Evolutionary conservation across 179 eudicot species (phyloP).

Genomic region (Carnegiea gigantea): DNA sequence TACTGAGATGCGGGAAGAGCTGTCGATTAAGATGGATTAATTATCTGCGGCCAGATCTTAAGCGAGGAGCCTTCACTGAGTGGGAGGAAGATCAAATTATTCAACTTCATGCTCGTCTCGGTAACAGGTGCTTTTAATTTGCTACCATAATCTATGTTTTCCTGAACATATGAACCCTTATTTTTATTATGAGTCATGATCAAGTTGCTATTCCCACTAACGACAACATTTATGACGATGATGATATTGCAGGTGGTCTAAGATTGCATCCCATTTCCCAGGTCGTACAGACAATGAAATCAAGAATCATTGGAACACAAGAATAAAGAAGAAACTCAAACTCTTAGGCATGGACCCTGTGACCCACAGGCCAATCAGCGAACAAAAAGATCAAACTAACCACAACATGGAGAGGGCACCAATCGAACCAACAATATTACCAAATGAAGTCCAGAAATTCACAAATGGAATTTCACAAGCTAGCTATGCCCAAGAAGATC

Average conservation of each 20-base stretch:
- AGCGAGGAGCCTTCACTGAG: conserved; percentile 63
- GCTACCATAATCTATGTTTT: neutral
- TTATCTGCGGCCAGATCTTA: conserved; percentile 71
- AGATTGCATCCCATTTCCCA: conserved; percentile 74
- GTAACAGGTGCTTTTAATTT: conserved; percentile 51
- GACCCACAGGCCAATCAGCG: conserved; percentile 43
- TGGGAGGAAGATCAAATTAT: conserved; percentile 67
- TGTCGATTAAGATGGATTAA: conserved; percentile 81
- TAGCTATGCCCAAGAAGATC: conserved; percentile 4
- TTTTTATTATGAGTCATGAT: neutral
- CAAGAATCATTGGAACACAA: conserved; percentile 76
- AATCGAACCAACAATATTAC: neutral
- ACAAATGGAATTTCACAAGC: neutral
- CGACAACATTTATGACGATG: neutral
- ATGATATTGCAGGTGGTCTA: conserved; percentile 58
- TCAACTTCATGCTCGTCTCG: conserved; percentile 72
- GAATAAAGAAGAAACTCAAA: conserved; percentile 66
- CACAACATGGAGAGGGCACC: neutral
- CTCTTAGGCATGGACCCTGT: conserved; percentile 46
- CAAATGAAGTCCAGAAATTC: conserved; percentile 1
- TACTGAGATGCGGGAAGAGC: conserved; percentile 75
- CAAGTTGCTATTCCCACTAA: neutral
- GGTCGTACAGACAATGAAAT: conserved; percentile 83
- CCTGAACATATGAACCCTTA: neutral
- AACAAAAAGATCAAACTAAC: conserved; percentile 7